phyloP scores from a whole-genome alignment of 495 filamentous ascomycete species.

The Monascus purpureus region DNA sequence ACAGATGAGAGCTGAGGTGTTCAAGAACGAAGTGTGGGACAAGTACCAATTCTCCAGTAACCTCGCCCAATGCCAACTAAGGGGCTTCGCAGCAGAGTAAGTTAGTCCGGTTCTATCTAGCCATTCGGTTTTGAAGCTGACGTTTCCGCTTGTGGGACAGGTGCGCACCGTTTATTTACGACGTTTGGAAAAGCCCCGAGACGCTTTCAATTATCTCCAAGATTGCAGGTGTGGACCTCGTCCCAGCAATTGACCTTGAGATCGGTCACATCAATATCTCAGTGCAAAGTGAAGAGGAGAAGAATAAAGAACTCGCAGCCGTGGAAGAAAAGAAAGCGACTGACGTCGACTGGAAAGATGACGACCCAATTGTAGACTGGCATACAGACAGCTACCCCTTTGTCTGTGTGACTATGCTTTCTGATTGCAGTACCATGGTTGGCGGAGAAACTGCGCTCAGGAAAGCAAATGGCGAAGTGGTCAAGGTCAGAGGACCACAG shows the following conservation, averaged over 20 bases:
- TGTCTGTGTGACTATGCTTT: conserved; percentile 65
- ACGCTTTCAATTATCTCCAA: conserved; percentile 51
- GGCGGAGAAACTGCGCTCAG: conserved; percentile 58
- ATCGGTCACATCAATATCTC: conserved; percentile 63
- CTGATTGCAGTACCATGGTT: conserved; percentile 54
- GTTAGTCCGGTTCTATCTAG: conserved; percentile 7
- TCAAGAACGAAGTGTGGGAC: conserved; percentile 46
- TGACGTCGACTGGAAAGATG: conserved; percentile 41
- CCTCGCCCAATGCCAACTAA: conserved; percentile 48
- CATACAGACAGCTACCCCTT: conserved; percentile 66
- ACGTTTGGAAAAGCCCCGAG: conserved; percentile 54
- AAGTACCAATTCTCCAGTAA: conserved; percentile 53
- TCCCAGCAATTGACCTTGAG: conserved; percentile 58
- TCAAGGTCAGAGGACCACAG: conserved; percentile 55
- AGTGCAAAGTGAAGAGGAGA: conserved; percentile 41
- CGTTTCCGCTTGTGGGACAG: conserved; percentile 19
- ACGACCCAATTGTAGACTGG: conserved; percentile 57
- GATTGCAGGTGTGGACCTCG: conserved; percentile 60
- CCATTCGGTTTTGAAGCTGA: conserved; percentile 2
- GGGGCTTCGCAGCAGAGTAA: conserved; percentile 57
- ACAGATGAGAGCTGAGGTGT: conserved; percentile 51
- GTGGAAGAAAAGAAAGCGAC: conserved; percentile 22
- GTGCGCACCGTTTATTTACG: conserved; percentile 52
- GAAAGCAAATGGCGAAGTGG: conserved; percentile 44
- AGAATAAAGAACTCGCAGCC: conserved; percentile 28